Conservation (phyloP, 2,329 filamentous ascomycete genomes). For the Botrytis fragariae region DNA sequence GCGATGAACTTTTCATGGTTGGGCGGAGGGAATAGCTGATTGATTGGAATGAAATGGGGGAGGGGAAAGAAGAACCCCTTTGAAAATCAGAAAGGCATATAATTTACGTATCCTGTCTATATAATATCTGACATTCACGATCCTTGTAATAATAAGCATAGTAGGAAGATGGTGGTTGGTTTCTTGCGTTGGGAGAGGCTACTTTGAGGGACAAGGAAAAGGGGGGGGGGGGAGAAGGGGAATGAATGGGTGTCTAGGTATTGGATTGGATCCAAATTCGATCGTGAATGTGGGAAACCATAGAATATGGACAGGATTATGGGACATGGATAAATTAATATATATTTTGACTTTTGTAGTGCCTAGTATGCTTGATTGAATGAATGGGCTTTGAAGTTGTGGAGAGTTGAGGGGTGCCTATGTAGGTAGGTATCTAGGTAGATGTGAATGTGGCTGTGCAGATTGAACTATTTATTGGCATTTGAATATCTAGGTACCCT, state of each 20-base stretch:
- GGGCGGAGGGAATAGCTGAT: background rate
- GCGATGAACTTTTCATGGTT: background rate
- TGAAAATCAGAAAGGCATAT: background rate
- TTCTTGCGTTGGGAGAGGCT: background rate
- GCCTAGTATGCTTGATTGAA: background rate
- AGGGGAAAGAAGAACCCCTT: background rate
- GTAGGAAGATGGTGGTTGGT: background rate
- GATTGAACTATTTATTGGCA: background rate
- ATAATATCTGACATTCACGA: slow-evolving; percentile 16
- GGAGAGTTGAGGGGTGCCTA: background rate
- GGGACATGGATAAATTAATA: slow-evolving; percentile 13
- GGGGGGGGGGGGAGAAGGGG: background rate
- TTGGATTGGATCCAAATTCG: background rate
- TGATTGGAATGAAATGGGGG: background rate
- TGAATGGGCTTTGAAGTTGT: background rate
- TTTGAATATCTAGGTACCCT: background rate
- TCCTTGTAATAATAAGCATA: slow-evolving; percentile 12
- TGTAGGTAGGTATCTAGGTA: background rate
- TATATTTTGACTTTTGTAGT: background rate
- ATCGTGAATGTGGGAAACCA: background rate
- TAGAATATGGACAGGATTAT: background rate
- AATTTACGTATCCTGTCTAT: slow-evolving; percentile 18
- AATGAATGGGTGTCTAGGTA: background rate
- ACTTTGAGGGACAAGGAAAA: background rate
- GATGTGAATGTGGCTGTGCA: background rate